phyloP scores from a whole-genome alignment of 805 yeast species.

The Lipomyces chichibuensis region DNA sequence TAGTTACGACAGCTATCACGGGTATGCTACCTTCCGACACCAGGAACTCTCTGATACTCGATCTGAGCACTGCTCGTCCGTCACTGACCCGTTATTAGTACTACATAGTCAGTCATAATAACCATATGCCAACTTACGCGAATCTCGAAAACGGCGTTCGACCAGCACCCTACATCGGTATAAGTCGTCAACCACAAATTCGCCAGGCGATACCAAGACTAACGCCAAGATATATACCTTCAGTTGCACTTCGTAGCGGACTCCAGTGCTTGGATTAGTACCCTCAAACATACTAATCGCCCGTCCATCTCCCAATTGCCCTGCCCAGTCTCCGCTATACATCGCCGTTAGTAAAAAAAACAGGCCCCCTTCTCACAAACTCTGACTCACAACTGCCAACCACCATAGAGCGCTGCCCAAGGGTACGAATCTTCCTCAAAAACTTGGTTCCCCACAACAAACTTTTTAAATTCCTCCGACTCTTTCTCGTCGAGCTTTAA shows the following conservation, averaged over 20 bases:
- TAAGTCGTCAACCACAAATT: background rate
- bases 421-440: conserved; percentile 58
- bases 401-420: conserved; percentile 90
- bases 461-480: conserved; percentile 53
- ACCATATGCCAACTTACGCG: conserved; percentile 49
- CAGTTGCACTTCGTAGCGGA: conserved; percentile 68
- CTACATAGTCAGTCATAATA: background rate
- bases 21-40: conserved; percentile 64
- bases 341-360: background rate
- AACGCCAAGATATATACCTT: conserved; percentile 40
- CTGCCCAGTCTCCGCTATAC: conserved; percentile 79
- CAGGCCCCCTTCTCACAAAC: background rate
- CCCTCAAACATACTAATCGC: conserved; percentile 80
- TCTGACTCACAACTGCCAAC: conserved; percentile 68
- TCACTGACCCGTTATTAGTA: conserved; percentile 48
- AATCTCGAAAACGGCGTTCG: conserved; percentile 88
- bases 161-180: conserved; percentile 70
- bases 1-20: background rate
- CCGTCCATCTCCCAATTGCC: conserved; percentile 95
- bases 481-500: conserved; percentile 48
- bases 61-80: conserved; percentile 89
- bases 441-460: conserved; percentile 65
- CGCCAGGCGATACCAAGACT: too few relatives aligned
- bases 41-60: conserved; percentile 84
- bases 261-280: conserved; percentile 50